Conservation (phyloP, 805 yeast genomes). For the Yarrowia sp. region DNA sequence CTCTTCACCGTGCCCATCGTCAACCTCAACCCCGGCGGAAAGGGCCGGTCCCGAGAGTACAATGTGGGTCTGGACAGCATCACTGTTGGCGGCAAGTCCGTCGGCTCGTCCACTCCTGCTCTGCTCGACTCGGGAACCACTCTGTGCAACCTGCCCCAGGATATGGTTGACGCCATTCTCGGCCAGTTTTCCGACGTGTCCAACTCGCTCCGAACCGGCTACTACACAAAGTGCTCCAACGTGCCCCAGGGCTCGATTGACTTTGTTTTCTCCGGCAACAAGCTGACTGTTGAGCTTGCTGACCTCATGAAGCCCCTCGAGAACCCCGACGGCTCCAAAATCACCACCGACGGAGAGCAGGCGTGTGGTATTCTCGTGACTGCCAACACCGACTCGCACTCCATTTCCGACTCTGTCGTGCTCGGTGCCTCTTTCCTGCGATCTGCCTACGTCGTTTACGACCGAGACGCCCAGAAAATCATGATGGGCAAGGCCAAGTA, state of each 20-base stretch:
- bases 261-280: constrained; percentile 85
- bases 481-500: constrained; percentile 52
- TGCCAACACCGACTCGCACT: constrained; percentile 28
- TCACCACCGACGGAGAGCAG: constrained; percentile 22
- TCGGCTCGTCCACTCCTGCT: constrained; percentile 22
- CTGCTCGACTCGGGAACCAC: constrained; percentile 57
- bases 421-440: constrained; percentile 64
- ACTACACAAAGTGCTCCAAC: constrained; percentile 42
- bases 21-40: constrained; percentile 28
- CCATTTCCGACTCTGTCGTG: constrained; percentile 11
- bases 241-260: constrained; percentile 47
- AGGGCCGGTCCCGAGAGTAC: constrained; percentile 29
- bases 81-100: constrained; percentile 24
- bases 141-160: constrained; percentile 44
- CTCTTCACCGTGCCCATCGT: constrained; percentile 40
- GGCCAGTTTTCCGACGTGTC: constrained; percentile 50
- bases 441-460: constrained; percentile 62
- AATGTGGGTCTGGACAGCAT: constrained; percentile 24
- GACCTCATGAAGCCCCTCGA: constrained; percentile 43
- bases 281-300: constrained; percentile 82
- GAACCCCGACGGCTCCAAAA: constrained; percentile 20
- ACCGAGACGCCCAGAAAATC: constrained; percentile 53
- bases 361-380: constrained; percentile 52
- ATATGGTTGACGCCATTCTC: constrained; percentile 31
- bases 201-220: constrained; percentile 44